A percentile compares a stretch with the other conserved stretches of the same genome.
These are phyloP conservation scores for Trametes cinnabarina DNA, from an alignment of 768 basidiomycete species.

Conservation along the genomic window DNA sequence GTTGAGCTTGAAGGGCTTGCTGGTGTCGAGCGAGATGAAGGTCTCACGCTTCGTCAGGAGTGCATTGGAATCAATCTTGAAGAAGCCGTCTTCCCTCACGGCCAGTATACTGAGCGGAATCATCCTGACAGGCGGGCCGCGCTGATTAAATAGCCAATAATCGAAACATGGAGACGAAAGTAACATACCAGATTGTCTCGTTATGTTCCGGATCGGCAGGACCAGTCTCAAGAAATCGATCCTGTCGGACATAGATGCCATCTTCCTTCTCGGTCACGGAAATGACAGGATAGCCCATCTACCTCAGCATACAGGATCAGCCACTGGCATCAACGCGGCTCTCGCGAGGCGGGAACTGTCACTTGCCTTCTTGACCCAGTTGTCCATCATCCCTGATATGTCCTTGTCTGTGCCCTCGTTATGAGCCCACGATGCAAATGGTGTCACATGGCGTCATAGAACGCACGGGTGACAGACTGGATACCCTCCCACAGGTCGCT, in stretches of 20 bases:
- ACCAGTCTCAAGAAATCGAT: slow-evolving; percentile 87
- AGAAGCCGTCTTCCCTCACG: slow-evolving; percentile 46
- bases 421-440: neutral
- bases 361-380: slow-evolving; percentile 79
- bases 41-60: slow-evolving; percentile 69
- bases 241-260: slow-evolving; percentile 78
- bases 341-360: neutral
- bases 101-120: slow-evolving; percentile 76
- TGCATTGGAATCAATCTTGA: slow-evolving; percentile 57
- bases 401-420: slow-evolving; percentile 46
- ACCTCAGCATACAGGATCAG: neutral
- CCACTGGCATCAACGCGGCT: neutral
- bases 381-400: slow-evolving; percentile 77
- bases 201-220: slow-evolving; percentile 71
- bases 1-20: slow-evolving; percentile 83
- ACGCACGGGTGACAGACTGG: slow-evolving; percentile 58
- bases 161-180: neutral
- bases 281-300: slow-evolving; percentile 84
- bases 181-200: slow-evolving; percentile 72
- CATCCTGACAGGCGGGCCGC: slow-evolving; percentile 45
- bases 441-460: neutral
- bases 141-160: neutral
- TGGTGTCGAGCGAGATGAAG: slow-evolving; percentile 65
- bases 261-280: slow-evolving; percentile 72
- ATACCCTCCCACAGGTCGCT: slow-evolving; percentile 88